Conservation (phyloP, 345 rosid species). For the Odontarrhena argentea region DNA sequence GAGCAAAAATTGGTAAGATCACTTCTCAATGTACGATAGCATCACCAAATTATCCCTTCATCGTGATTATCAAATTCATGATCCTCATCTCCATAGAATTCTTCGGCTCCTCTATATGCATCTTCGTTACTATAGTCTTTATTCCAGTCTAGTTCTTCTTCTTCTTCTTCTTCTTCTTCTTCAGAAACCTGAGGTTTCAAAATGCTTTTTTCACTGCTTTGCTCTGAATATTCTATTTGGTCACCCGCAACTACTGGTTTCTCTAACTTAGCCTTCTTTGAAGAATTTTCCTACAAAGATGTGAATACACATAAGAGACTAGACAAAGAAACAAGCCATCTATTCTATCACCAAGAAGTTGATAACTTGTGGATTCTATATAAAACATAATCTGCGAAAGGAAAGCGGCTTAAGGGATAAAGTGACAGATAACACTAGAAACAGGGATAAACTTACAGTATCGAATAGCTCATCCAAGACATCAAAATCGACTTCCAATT, state of each 20-base stretch:
- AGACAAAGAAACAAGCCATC: constrained; percentile 14
- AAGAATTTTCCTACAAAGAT: constrained; percentile 38
- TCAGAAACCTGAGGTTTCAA: constrained; percentile 9
- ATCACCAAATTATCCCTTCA: constrained; percentile 35
- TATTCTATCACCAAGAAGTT: not conserved
- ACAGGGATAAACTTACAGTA: constrained; percentile 31
- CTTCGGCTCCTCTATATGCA: constrained; percentile 17
- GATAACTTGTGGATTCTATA: not conserved
- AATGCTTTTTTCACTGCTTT: constrained; percentile 27
- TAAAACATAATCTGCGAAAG: not conserved
- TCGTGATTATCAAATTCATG: constrained; percentile 24
- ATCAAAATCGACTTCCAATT: constrained; percentile 35
- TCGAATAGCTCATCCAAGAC: constrained; percentile 40
- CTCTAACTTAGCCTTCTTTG: constrained; percentile 29
- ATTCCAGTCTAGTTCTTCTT: constrained; percentile 24
- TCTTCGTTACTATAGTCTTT: constrained; percentile 29
- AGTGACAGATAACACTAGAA: not conserved
- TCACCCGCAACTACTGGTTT: constrained; percentile 19
- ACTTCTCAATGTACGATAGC: constrained; percentile 9
- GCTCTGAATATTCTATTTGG: constrained; percentile 12
- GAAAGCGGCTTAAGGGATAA: not conserved
- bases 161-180: constrained; percentile 7
- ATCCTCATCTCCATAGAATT: constrained; percentile 14
- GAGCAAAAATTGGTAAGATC: constrained; percentile 19
- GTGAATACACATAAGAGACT: constrained; percentile 22